Conservation (phyloP, 441 rosid genomes). For the Iberis amara region DNA sequence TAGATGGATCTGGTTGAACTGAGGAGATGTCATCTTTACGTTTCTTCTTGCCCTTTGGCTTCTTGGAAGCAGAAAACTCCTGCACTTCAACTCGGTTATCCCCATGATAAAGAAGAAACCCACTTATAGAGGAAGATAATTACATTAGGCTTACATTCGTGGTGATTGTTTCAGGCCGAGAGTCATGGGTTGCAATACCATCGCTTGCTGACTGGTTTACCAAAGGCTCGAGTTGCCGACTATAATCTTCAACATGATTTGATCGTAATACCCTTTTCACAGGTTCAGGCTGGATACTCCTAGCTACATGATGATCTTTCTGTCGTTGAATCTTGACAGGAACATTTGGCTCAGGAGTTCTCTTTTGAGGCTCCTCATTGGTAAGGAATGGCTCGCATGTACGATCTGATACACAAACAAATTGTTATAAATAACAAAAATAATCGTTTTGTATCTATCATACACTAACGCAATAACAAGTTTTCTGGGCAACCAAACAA, state of each 20-base stretch:
- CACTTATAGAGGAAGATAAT: conserved; percentile 24
- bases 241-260: conserved; percentile 25
- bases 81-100: conserved; percentile 39
- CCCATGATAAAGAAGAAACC: conserved; percentile 25
- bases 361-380: conserved; percentile 43
- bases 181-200: conserved; percentile 35
- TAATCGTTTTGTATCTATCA: conserved; percentile 30
- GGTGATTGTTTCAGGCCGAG: conserved; percentile 33
- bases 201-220: conserved; percentile 41
- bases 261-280: conserved; percentile 27
- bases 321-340: conserved; percentile 25
- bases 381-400: conserved; percentile 44
- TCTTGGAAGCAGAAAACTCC: conserved; percentile 62
- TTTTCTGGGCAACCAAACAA: conserved; percentile 9
- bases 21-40: conserved; percentile 37
- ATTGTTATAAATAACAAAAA: conserved; percentile 59
- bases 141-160: conserved; percentile 44
- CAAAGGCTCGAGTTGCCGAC: conserved; percentile 31
- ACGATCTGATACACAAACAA: conserved; percentile 74
- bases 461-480: conserved; percentile 13
- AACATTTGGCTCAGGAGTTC: conserved; percentile 32
- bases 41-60: conserved; percentile 70
- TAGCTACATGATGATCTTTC: conserved; percentile 22
- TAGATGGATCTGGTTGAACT: conserved; percentile 55
- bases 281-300: conserved; percentile 23